Base-by-base conservation (phyloP, 1,139 yeast genomes). In the Blastobotrys elegans region DNA sequence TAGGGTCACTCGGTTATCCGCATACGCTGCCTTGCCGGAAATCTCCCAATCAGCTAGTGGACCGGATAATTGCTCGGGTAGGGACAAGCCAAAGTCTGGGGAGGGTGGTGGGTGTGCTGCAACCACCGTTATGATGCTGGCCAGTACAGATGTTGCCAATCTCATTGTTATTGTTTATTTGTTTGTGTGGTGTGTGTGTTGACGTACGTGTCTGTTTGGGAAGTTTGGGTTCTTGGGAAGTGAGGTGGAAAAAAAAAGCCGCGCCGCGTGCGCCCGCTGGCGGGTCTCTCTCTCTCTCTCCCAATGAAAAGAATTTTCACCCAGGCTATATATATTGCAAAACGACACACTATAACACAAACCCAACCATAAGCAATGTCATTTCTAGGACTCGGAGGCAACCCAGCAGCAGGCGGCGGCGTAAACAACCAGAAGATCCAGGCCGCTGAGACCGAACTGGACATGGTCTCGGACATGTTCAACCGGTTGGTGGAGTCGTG, bases 391-490 rank as follows among this genome's bases (percentile, higher is more conserved):
- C 77, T 92, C 60, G 95, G 96, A 60, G 87, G 88, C 54, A 55
- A 56, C 53, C 58, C 60, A 17, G 53, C 56, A 17, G 57, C 58
- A 40, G 52, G 56, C 46, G 48, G 57, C 27, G 63, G 58, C 35
- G 64, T 64, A 49, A 64, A 64, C 61, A 59, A 57, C 35, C 50
- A 56, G 44, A 62, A 83, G 80, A 54, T 69, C 50, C 68, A 66
- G 41, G 96, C 94, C 61, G 97, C 97, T 47, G 88, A 82, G 66
- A 77, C 86, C 43, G 97, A 90, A 70, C 78, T 90, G 58, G 97
- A 90, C 66, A 84, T 90, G 83, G 96, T 90, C 59, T 89, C 97
- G 27, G 96, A 94, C 58, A 89, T 90, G 97, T 90, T 90, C 80
- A 90, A 90, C 78, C 81, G 84, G 61, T 66, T 77, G 55, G 82